A percentile compares a stretch with the other conserved stretches of the same genome.
Evolutionary conservation across 192 early-diverging fungal genomes (phyloP).

Genomic region (Podila minutissima): DNA sequence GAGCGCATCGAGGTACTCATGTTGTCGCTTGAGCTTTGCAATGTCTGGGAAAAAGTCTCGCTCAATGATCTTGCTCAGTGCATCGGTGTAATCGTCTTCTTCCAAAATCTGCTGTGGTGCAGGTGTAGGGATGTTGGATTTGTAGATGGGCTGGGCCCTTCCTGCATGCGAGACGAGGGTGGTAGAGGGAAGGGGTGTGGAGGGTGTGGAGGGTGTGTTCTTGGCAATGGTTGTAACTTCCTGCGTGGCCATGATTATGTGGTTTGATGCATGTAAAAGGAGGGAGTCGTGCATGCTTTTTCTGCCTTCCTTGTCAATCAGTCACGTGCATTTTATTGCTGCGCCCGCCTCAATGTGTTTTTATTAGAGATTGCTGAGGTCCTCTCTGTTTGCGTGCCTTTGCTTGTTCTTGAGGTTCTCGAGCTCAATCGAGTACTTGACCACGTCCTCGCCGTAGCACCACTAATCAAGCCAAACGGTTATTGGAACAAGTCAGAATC

Average conservation of each 20-base stretch:
- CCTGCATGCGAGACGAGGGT: conserved; percentile 5
- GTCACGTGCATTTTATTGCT: background rate
- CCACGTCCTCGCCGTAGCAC: conserved; percentile 42
- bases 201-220: background rate
- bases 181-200: background rate
- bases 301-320: background rate
- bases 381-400: background rate
- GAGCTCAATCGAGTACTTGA: conserved; percentile 36
- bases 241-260: background rate
- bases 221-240: background rate
- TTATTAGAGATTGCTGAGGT: no score
- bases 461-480: conserved; percentile 14
- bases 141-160: conserved; percentile 15
- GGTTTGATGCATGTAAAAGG: background rate
- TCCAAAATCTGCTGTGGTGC: conserved; percentile 64
- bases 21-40: conserved; percentile 63
- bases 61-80: conserved; percentile 80
- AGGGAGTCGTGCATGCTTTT: background rate
- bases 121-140: conserved; percentile 34
- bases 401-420: conserved; percentile 12
- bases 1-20: conserved; percentile 55
- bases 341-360: no score
- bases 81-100: conserved; percentile 82
- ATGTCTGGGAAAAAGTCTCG: conserved; percentile 86
- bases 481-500: background rate